Conservation (phyloP, 2,329 filamentous ascomycete genomes). For the Lasiodiplodia gonubiensis region DNA sequence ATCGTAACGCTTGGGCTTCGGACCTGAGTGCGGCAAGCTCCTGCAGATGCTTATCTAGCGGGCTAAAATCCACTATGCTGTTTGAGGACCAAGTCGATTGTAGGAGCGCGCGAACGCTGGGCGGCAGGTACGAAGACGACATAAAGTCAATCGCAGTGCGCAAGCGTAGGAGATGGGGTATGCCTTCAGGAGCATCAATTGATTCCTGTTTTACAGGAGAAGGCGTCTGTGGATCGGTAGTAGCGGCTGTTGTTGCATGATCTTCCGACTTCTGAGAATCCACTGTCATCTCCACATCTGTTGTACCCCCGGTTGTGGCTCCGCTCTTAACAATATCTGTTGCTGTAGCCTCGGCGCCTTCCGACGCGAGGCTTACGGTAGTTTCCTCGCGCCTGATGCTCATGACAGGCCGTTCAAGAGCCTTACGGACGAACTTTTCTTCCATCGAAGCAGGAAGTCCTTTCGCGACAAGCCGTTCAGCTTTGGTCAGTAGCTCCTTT, state of each 20-base stretch:
- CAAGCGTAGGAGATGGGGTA: constrained; percentile 67
- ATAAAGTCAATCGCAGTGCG: constrained; percentile 70
- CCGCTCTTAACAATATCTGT: constrained; percentile 32
- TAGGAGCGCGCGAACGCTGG: constrained; percentile 51
- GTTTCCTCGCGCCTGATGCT: constrained; percentile 67
- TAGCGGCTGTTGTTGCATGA: constrained; percentile 32
- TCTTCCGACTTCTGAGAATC: constrained; percentile 34
- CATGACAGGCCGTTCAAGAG: constrained; percentile 76
- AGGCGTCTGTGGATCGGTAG: constrained; percentile 31
- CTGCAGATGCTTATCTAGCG: constrained; percentile 72
- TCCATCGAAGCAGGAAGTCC: constrained; percentile 82
- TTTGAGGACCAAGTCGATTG: constrained; percentile 49
- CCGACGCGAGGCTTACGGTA: constrained; percentile 39
- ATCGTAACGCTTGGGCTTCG: constrained; percentile 72
- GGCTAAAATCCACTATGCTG: constrained; percentile 67
- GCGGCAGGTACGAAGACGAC: constrained; percentile 63
- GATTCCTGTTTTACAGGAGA: constrained; percentile 32
- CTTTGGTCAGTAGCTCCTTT: constrained; percentile 71
- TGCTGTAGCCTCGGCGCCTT: constrained; percentile 35
- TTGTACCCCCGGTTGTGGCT: constrained; percentile 47
- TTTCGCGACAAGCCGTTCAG: constrained; percentile 66
- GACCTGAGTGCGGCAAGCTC: constrained; percentile 70
- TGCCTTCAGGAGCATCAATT: constrained; percentile 45
- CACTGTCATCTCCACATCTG: constrained; percentile 37
- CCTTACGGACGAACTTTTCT: constrained; percentile 78